Conservation (phyloP, 2,329 filamentous ascomycete genomes). For the Sarocladium strictum region DNA sequence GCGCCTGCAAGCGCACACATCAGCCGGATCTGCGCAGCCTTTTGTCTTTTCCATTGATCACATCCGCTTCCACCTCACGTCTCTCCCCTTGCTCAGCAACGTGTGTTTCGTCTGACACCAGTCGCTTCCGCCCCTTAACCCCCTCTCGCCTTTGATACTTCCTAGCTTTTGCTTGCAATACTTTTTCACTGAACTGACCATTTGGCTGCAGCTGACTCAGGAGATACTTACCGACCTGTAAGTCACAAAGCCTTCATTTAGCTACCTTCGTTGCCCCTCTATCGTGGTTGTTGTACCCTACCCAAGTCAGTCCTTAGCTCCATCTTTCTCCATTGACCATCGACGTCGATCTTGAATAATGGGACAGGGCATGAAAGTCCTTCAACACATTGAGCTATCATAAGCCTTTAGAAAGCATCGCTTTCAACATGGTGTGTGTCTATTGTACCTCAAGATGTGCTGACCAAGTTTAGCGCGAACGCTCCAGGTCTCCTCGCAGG, state of each 20-base stretch:
- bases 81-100: neutral
- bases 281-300: too few relatives aligned
- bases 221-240: slow-evolving; percentile 57
- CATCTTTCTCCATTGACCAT: too few relatives aligned
- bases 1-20: slow-evolving; percentile 5
- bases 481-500: slow-evolving; percentile 71
- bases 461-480: slow-evolving; percentile 64
- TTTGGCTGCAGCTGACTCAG: slow-evolving; percentile 47
- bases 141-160: neutral
- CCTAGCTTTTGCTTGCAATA: slow-evolving; percentile 16
- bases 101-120: neutral
- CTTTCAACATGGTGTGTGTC: too few relatives aligned
- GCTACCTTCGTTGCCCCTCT: too few relatives aligned
- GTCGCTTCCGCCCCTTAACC: neutral
- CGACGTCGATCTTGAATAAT: too few relatives aligned
- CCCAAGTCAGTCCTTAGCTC: too few relatives aligned
- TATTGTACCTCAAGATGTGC: slow-evolving; percentile 17
- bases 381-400: too few relatives aligned
- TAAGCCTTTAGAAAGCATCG: too few relatives aligned
- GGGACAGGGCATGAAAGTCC: too few relatives aligned
- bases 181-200: slow-evolving; percentile 37
- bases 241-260: slow-evolving; percentile 27
- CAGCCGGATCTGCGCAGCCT: slow-evolving; percentile 11
- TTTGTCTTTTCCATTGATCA: slow-evolving; percentile 17
- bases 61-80: neutral